Conservation (phyloP, 2,329 filamentous ascomycete genomes). For the Hypoxylon sp. region DNA sequence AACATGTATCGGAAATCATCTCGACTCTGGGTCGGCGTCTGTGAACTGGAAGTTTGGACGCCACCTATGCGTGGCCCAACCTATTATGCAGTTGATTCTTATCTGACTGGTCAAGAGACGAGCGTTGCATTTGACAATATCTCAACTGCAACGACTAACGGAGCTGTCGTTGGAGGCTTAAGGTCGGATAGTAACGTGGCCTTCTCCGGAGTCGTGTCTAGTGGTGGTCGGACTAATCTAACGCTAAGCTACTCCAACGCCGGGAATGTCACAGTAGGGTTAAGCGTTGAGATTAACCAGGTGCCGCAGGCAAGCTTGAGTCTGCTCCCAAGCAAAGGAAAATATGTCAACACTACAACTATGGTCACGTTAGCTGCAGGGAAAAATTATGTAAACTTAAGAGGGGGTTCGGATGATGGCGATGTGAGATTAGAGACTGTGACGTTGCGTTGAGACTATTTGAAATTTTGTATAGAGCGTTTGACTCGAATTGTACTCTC, state of each 20-base stretch:
- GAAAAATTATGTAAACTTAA: slow-evolving; percentile 51
- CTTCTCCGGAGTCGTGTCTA: slow-evolving; percentile 51
- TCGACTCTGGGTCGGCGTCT: slow-evolving; percentile 51
- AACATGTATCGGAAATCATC: slow-evolving; percentile 50
- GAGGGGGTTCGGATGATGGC: slow-evolving; percentile 43
- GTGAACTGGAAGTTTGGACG: slow-evolving; percentile 55
- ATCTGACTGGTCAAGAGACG: slow-evolving; percentile 48
- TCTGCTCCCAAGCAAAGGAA: slow-evolving; percentile 41
- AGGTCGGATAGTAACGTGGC: slow-evolving; percentile 49
- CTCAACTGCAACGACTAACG: slow-evolving; percentile 46
- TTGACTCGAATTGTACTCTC: too few species aligned
- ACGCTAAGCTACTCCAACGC: slow-evolving; percentile 48
- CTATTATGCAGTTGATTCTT: slow-evolving; percentile 52
- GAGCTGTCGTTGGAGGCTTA: slow-evolving; percentile 49
- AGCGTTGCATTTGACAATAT: slow-evolving; percentile 46
- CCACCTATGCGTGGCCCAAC: slow-evolving; percentile 43
- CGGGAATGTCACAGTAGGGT: slow-evolving; percentile 34
- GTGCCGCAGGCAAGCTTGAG: slow-evolving; percentile 32
- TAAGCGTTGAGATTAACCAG: slow-evolving; percentile 51
- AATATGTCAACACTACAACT: slow-evolving; percentile 38
- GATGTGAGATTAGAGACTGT: slow-evolving; percentile 49
- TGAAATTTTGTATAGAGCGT: background rate
- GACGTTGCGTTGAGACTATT: slow-evolving; percentile 9
- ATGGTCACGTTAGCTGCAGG: slow-evolving; percentile 45
- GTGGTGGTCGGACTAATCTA: slow-evolving; percentile 34